Conservation (phyloP, 169 alveolate species). For the Eimeria nieschulzi region DNA sequence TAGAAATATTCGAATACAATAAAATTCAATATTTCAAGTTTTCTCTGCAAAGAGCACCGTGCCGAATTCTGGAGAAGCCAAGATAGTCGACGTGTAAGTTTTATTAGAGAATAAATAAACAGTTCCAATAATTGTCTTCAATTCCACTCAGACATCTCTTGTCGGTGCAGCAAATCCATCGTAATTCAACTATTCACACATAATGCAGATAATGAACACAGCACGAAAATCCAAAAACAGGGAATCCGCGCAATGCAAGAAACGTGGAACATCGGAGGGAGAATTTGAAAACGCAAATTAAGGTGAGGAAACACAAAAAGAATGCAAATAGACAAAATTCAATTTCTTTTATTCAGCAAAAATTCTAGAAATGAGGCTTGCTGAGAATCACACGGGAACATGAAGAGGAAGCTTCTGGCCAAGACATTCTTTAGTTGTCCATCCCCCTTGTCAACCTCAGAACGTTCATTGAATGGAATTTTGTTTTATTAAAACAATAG, state of each 20-base stretch:
- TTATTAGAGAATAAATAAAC: background rate
- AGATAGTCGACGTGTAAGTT: background rate
- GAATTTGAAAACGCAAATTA: background rate
- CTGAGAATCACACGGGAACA: too few relatives aligned
- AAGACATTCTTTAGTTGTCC: too few relatives aligned
- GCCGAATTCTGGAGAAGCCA: constrained; percentile 14
- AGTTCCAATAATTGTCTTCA: background rate
- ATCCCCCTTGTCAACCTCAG: too few relatives aligned
- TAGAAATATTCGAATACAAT: background rate
- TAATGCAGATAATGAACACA: background rate
- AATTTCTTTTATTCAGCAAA: background rate
- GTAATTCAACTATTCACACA: background rate
- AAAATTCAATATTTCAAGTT: background rate
- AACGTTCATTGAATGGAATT: too few relatives aligned
- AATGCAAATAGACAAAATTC: background rate
- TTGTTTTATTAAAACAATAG: too few relatives aligned
- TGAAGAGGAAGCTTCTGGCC: too few relatives aligned
- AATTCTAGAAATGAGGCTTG: too few relatives aligned
- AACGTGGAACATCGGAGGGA: background rate
- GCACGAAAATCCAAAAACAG: background rate
- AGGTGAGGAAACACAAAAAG: background rate
- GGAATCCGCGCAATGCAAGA: background rate
- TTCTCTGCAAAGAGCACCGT: background rate
- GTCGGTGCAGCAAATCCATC: background rate
- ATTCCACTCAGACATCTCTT: background rate